These are phyloP conservation scores for Gentiana straminea DNA, from an alignment of 257 asterid species.

Conservation along the genomic window DNA sequence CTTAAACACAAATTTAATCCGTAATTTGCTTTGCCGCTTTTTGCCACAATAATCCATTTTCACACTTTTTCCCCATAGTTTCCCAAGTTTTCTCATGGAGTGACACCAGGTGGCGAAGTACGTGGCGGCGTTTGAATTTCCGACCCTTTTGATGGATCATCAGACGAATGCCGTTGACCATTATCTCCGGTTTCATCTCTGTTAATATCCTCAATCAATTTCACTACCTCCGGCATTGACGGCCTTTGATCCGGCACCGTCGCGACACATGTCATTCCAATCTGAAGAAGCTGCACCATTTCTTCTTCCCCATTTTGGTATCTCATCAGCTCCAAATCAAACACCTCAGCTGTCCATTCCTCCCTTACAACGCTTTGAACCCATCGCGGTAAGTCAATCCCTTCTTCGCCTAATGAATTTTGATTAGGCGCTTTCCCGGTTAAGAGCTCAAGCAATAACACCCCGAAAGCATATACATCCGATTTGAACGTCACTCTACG, in stretches of 20 bases:
- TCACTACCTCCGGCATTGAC: slow-evolving; percentile 54
- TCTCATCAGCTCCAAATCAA: slow-evolving; percentile 90
- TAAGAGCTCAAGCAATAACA: slow-evolving; percentile 59
- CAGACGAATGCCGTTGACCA: slow-evolving; percentile 61
- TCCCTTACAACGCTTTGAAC: slow-evolving; percentile 94
- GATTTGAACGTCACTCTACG: slow-evolving; percentile 71
- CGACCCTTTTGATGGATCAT: slow-evolving; percentile 62
- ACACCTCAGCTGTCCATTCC: slow-evolving; percentile 98
- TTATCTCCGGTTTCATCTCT: slow-evolving; percentile 71
- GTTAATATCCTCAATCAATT: slow-evolving; percentile 78
- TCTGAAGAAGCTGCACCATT: slow-evolving; percentile 95
- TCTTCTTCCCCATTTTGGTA: slow-evolving; percentile 91
- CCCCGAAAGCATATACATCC: slow-evolving; percentile 88
- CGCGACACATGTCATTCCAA: slow-evolving; percentile 90
- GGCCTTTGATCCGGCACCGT: slow-evolving; percentile 81
- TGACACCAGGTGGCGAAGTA: slow-evolving; percentile 51
- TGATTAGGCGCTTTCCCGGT: slow-evolving; percentile 96
- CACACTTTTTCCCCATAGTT: background rate
- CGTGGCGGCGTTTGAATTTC: slow-evolving; percentile 80
- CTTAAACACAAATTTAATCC: slow-evolving; percentile 15
- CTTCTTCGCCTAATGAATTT: slow-evolving; percentile 88
- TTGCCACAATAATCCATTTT: slow-evolving; percentile 1
- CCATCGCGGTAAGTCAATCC: slow-evolving; percentile 94
- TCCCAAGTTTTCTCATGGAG: slow-evolving; percentile 23
- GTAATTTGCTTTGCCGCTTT: slow-evolving; percentile 1